Conservation (phyloP, 768 basidiomycete genomes). For the Polyporus arcularius region DNA sequence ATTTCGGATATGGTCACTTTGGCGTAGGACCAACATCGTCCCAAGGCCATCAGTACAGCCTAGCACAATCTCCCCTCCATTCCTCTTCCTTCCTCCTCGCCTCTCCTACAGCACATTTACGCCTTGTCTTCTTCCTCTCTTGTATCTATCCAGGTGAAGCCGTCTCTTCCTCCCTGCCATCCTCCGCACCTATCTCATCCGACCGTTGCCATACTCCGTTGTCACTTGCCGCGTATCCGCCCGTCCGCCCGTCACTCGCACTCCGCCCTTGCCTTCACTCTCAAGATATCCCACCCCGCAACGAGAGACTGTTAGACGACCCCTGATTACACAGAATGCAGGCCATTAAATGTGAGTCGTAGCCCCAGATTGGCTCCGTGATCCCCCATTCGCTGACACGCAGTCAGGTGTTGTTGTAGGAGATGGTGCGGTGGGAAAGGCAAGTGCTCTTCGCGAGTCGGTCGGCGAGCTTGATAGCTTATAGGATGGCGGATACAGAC, state of each 20-base stretch:
- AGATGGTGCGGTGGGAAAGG: constrained; percentile 99
- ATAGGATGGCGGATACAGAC: constrained; percentile 55
- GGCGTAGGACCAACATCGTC: constrained; percentile 22
- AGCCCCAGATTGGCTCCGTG: background rate
- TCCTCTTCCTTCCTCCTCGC: constrained; percentile 13
- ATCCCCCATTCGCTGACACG: constrained; percentile 14
- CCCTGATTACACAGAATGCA: constrained; percentile 57
- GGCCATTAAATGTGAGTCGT: constrained; percentile 84
- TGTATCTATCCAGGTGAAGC: constrained; percentile 21
- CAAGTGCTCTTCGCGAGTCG: constrained; percentile 35
- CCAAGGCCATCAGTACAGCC: constrained; percentile 22
- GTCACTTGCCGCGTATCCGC: constrained; percentile 11
- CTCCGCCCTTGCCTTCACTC: background rate
- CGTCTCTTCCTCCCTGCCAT: background rate
- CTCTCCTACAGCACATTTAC: constrained; percentile 14
- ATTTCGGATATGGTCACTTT: constrained; percentile 23
- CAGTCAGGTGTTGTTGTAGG: constrained; percentile 91
- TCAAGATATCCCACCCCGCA: constrained; percentile 16
- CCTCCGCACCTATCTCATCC: constrained; percentile 3
- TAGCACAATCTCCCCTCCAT: constrained; percentile 17
- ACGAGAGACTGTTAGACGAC: constrained; percentile 24
- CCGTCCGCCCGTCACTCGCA: constrained; percentile 1
- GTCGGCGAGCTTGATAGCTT: constrained; percentile 22
- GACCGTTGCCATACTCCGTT: constrained; percentile 12
- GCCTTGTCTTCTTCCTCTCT: constrained; percentile 11